These are phyloP conservation scores for Paratinospora sagittata DNA, from an alignment of 164 flowering plant genomes.

Conservation along the genomic window DNA sequence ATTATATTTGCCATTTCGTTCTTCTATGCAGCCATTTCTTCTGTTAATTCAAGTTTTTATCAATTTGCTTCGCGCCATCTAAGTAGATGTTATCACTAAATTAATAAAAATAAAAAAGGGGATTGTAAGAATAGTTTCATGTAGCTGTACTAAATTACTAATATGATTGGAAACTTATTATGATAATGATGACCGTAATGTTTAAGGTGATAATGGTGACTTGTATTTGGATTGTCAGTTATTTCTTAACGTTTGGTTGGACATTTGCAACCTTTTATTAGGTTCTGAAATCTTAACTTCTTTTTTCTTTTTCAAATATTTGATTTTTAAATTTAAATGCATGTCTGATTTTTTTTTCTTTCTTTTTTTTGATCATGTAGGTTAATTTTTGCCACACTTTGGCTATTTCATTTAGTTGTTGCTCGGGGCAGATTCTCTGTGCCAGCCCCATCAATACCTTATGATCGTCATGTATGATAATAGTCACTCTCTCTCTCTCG, in stretches of 20 bases:
- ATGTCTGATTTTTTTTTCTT: background rate
- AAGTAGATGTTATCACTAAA: too few species aligned
- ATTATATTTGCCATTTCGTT: background rate
- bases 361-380: conserved; percentile 31
- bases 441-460: conserved; percentile 86
- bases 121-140: background rate
- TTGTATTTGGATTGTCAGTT: background rate
- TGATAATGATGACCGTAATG: background rate
- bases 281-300: background rate
- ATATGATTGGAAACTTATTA: background rate
- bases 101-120: background rate
- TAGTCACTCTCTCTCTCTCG: background rate
- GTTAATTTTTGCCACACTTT: conserved; percentile 61
- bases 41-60: background rate
- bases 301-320: background rate
- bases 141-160: background rate
- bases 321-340: background rate
- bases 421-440: conserved; percentile 90
- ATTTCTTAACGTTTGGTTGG: background rate
- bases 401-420: conserved; percentile 79
- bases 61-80: background rate
- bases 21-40: background rate
- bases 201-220: background rate
- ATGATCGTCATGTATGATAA: conserved; percentile 72
- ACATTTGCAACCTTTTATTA: background rate